Evolutionary conservation across 345 rosid species (phyloP).

Genomic region (Isatis tinctoria): DNA sequence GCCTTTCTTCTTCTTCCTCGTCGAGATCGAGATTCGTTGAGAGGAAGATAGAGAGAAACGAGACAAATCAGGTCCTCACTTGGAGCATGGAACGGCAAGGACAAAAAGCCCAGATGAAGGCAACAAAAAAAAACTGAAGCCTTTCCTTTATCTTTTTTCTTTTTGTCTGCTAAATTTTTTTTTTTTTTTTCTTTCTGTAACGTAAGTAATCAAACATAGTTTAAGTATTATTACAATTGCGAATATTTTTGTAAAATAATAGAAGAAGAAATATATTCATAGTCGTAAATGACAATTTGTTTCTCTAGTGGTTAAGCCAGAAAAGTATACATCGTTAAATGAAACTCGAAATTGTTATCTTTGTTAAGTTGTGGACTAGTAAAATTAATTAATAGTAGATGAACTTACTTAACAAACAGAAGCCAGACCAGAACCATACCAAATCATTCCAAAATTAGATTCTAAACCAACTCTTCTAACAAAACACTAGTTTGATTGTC

Average conservation of each 20-base stretch:
- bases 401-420: too few species aligned
- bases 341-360: neutral
- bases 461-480: neutral
- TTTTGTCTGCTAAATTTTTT: neutral
- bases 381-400: too few species aligned
- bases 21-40: slow-evolving; percentile 29
- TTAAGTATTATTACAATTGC: neutral
- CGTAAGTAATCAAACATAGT: neutral
- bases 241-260: neutral
- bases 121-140: neutral
- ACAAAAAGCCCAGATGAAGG: neutral
- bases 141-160: neutral
- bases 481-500: slow-evolving; percentile 5
- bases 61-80: slow-evolving; percentile 31
- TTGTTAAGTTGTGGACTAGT: too few species aligned
- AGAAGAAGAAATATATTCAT: too few species aligned
- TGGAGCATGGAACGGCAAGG: slow-evolving; percentile 22
- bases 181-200: neutral
- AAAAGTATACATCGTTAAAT: too few species aligned
- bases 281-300: too few species aligned
- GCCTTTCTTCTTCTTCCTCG: slow-evolving; percentile 14
- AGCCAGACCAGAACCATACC: too few species aligned
- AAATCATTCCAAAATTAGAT: neutral
- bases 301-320: too few species aligned
- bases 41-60: slow-evolving; percentile 13